phyloP scores from a whole-genome alignment of 2,329 filamentous ascomycete genomes.

The Calonectria pseudoreteaudii region DNA sequence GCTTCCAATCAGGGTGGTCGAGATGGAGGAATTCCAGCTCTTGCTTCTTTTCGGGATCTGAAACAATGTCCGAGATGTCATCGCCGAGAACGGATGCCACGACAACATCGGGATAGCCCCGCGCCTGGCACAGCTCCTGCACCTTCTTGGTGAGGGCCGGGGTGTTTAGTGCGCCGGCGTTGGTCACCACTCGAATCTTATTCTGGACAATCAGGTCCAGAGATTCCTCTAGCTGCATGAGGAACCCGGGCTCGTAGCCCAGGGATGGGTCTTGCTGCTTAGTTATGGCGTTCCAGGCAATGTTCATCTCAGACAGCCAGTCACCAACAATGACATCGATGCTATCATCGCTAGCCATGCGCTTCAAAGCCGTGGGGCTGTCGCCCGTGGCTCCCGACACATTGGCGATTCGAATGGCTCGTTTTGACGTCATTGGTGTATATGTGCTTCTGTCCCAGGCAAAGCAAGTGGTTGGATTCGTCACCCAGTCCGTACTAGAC shows the following conservation, averaged over 20 bases:
- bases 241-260: constrained; percentile 53
- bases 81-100: constrained; percentile 54
- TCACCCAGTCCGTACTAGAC: not conserved
- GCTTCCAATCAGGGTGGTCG: constrained; percentile 44
- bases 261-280: constrained; percentile 47
- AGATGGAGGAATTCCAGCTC: constrained; percentile 39
- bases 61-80: constrained; percentile 48
- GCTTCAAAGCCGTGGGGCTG: constrained; percentile 48
- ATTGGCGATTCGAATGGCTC: constrained; percentile 47
- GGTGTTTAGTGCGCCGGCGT: constrained; percentile 55
- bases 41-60: constrained; percentile 27
- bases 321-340: constrained; percentile 54
- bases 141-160: constrained; percentile 46
- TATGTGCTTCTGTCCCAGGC: not conserved
- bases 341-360: constrained; percentile 46
- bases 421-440: constrained; percentile 43
- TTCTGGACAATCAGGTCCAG: constrained; percentile 49
- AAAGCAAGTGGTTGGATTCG: not conserved
- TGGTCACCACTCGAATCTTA: constrained; percentile 53
- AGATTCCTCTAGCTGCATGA: constrained; percentile 56
- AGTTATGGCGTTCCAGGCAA: constrained; percentile 56
- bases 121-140: constrained; percentile 43
- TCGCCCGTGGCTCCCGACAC: constrained; percentile 51
- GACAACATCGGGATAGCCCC: constrained; percentile 44
- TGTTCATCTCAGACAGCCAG: constrained; percentile 61